Conservation (phyloP, 2,329 filamentous ascomycete genomes). For the Rutstroemia sydowiana region DNA sequence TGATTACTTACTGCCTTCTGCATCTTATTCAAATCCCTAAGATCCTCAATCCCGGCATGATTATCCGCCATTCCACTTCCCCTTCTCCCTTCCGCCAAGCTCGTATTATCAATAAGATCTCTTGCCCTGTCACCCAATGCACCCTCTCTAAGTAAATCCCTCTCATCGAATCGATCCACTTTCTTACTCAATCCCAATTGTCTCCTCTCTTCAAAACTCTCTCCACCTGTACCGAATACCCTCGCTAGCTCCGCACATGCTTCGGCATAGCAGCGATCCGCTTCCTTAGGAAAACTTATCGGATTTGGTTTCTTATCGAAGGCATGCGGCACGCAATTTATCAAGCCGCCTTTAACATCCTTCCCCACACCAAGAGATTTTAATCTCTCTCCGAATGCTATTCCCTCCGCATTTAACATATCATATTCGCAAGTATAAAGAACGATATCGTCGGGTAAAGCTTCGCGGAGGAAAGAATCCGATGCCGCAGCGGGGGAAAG, state of each 20-base stretch:
- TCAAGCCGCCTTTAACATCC: conserved; percentile 49
- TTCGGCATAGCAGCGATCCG: conserved; percentile 27
- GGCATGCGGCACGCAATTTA: conserved; percentile 52
- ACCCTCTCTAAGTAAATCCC: not conserved
- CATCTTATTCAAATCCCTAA: no score
- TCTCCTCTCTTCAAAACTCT: conserved; percentile 20
- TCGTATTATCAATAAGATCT: conserved; percentile 5
- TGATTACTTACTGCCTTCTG: not conserved
- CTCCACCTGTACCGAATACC: conserved; percentile 21
- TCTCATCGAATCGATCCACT: conserved; percentile 25
- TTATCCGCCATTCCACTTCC: conserved; percentile 7
- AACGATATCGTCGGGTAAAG: conserved; percentile 46
- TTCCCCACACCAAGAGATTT: conserved; percentile 41
- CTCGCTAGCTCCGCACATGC: conserved; percentile 26
- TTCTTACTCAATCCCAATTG: conserved; percentile 20
- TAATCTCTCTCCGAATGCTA: conserved; percentile 54
- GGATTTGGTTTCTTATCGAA: conserved; percentile 64
- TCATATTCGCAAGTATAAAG: conserved; percentile 58
- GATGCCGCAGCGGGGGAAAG: conserved; percentile 52
- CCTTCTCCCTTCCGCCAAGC: not conserved
- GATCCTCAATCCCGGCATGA: not conserved
- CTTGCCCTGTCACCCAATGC: not conserved
- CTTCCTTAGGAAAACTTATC: conserved; percentile 33
- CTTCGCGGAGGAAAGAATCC: conserved; percentile 40
- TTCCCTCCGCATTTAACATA: conserved; percentile 54